Evolutionary conservation across 805 yeast genomes (phyloP).

Genomic region (Wickerhamomyces rabaulensis): DNA sequence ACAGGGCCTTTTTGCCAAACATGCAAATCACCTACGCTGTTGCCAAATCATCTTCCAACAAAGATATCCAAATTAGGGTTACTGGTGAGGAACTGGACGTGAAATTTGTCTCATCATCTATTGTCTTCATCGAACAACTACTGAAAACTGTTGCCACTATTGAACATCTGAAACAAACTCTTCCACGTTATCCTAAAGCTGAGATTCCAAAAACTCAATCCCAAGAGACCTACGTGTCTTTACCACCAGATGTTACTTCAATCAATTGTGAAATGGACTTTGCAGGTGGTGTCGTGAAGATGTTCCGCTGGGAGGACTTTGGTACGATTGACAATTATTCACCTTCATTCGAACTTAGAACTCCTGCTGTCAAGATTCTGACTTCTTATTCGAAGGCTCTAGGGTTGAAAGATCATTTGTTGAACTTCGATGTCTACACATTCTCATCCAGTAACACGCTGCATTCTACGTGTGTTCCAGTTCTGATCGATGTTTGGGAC

Average conservation of each 20-base stretch:
- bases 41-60: constrained; percentile 19
- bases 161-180: constrained; percentile 27
- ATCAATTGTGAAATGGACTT: constrained; percentile 50
- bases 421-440: constrained; percentile 51
- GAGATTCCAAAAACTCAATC: not conserved
- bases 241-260: constrained; percentile 26
- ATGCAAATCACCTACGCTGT: constrained; percentile 52
- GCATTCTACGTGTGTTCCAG: constrained; percentile 74
- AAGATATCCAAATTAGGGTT: constrained; percentile 43
- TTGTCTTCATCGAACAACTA: constrained; percentile 48
- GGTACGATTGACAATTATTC: constrained; percentile 29
- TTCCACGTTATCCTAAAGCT: constrained; percentile 8
- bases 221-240: constrained; percentile 11
- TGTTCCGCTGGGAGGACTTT: constrained; percentile 33
- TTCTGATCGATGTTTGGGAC: constrained; percentile 52
- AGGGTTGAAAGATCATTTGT: constrained; percentile 35
- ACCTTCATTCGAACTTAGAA: constrained; percentile 56
- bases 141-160: constrained; percentile 42
- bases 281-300: constrained; percentile 62
- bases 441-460: constrained; percentile 69
- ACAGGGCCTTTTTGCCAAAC: constrained; percentile 64
- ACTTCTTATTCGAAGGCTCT: constrained; percentile 45
- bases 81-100: constrained; percentile 70
- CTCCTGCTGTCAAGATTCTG: constrained; percentile 68
- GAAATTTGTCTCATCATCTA: constrained; percentile 50